Evolutionary conservation across 331 rosid species (phyloP), one percentile per base, ranked within the genome.

Genomic region (Ulmus americana): DNA sequence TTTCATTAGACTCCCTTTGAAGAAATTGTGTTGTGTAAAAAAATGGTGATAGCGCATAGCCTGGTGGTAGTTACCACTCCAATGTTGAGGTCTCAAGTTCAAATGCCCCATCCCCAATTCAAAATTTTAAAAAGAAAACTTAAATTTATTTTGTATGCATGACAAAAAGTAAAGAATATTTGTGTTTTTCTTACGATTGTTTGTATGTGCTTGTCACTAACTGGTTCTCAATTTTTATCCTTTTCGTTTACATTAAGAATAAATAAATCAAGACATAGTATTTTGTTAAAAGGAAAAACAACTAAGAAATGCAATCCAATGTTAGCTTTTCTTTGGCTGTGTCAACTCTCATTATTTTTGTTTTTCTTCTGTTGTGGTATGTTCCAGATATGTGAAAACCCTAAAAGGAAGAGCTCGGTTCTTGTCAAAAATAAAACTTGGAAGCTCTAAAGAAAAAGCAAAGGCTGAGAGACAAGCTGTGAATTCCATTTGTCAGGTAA

Each of bases 391-490:
- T 60, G 85, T 89, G 68, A 73, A 81, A 77, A 92, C 98, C 60
- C 85, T 92, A 4, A 79, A 79, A 71, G 96, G 98, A 57, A 82
- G 98, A 71, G 89, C 85, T 50, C 84, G 96, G 14, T 92, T 84
- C 80, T 79, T 92, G 81, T 77, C 96, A 68, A 92, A 86, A 85
- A 92, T 89, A 70, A 89, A 89, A 74, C 72, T 82, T 52, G 89
- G 96, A 50, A 83, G 70, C 70, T 70, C 76, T 65, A 72, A 77
- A 67, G 98, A 92, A 80, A 89, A 84, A 72, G 82, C 88, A 8
- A 92, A 69, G 79, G 98, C 98, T 53, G 89, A 92, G 80, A 85
- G 98, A 74, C 97, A 88, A 82, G 95, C 96, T 75, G 98, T 92
- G 55, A 92, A 92, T 79, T 92, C 98, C 63, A 79, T 92, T 67